Percentiles rank a stretch among this genome's conserved stretches.
Conservation (phyloP, 768 basidiomycete genomes). For the Mycena filopes region DNA sequence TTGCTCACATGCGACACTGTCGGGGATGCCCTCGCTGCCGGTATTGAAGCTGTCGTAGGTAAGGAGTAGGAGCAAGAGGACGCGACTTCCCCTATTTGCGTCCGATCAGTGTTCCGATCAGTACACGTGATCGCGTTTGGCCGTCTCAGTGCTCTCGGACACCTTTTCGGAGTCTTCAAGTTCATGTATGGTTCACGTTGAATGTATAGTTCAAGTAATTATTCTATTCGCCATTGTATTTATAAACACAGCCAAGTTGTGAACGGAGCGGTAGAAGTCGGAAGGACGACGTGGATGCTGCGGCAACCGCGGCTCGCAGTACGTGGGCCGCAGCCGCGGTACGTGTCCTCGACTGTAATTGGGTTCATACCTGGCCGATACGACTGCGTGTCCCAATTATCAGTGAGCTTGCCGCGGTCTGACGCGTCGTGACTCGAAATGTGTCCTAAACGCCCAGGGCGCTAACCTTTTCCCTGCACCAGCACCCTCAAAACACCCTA, state of each 20-base stretch:
- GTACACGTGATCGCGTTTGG: too few relatives aligned
- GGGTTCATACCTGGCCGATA: not conserved
- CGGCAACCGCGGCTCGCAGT: constrained; percentile 23
- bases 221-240: not conserved
- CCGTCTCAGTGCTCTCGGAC: too few relatives aligned
- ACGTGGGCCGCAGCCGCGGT: constrained; percentile 22
- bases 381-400: constrained; percentile 18
- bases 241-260: not conserved
- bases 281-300: too few relatives aligned
- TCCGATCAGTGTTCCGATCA: too few relatives aligned
- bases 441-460: constrained; percentile 20
- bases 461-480: not conserved
- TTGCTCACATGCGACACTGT: constrained; percentile 57
- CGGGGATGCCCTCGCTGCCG: constrained; percentile 44
- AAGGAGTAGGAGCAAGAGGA: too few relatives aligned
- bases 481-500: not conserved
- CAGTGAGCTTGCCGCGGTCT: not conserved
- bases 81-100: too few relatives aligned
- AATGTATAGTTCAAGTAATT: not conserved
- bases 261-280: too few relatives aligned
- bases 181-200: too few relatives aligned
- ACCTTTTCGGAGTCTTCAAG: too few relatives aligned
- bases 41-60: constrained; percentile 1
- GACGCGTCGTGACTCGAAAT: constrained; percentile 23
- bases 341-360: constrained; percentile 11